Base-by-base conservation (phyloP, 225 moss, liverwort and hornwort species). In the Marchantia paleacea region DNA sequence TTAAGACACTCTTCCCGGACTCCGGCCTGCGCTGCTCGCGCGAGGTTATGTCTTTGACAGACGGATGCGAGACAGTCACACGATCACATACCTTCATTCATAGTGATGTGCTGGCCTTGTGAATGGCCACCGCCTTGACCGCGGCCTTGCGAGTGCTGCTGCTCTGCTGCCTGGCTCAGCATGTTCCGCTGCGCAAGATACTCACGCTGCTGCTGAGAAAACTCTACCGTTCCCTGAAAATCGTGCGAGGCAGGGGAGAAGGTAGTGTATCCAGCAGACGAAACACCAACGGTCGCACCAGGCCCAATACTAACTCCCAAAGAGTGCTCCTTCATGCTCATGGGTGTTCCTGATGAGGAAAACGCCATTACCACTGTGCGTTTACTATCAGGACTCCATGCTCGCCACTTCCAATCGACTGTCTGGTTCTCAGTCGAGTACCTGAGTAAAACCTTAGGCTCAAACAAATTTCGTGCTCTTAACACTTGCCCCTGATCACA, bases 311-410 rank as follows among this genome's bases (percentile, higher is more conserved):
- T 55, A 5, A 70, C 69, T 53, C 69, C 69, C 55, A 55, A 19
- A 2, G 79, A 26, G 49, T 68, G 79, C 69, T 79, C 79, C 39
- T 79, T 79, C 69, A 79, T 79, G 79, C 79, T 79, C 30, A 55
- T 31, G 53, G 79, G 53, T 55, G 79, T 51, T 25, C 79, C 79
- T 31, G 79, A 70, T 52, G 79, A 79, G 30, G 79, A 70, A 55
- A 69, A 79, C 30, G 79, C 70, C 79, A 79, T 79, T 65, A 19
- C 18, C 61, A 19, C 76, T 26, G n/a, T 20, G 8, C 73, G 60
- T 3, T 6, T 22, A 19, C 51, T 20, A 49, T 52, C 63, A 64
- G 1, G 65, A 64, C 9, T 78, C 55, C 63, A 64, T 64, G 20
- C n/a, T 30, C 50, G 8, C 64, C 19, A 15, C 24, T 51, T 61